Conservation (phyloP, 768 basidiomycete species). For the Leccinum disarticulatum region DNA sequence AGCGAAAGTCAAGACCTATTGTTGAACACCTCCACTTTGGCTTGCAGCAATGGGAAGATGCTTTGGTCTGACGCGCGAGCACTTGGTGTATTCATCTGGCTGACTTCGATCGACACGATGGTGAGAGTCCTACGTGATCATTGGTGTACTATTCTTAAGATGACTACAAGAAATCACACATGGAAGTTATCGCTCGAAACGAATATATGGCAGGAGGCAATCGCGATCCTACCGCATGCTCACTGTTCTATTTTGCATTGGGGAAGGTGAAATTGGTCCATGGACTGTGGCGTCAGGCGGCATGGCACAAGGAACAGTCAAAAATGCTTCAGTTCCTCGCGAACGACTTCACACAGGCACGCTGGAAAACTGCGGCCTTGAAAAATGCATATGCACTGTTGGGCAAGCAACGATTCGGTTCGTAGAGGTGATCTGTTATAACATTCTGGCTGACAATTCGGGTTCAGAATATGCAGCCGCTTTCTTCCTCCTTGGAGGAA, state of each 20-base stretch:
- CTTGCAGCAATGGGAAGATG: constrained; percentile 85
- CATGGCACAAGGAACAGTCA: constrained; percentile 87
- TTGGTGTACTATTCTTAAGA: constrained; percentile 1
- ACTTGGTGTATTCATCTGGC: constrained; percentile 86
- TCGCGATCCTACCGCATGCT: constrained; percentile 87
- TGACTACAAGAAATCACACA: constrained; percentile 62
- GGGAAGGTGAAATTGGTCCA: constrained; percentile 91
- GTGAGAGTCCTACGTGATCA: constrained; percentile 44
- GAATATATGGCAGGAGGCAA: constrained; percentile 87
- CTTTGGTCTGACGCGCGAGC: constrained; percentile 86
- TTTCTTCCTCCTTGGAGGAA: constrained; percentile 91
- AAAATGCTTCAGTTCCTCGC: constrained; percentile 89
- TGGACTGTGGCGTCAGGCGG: constrained; percentile 93
- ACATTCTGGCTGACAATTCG: constrained; percentile 4
- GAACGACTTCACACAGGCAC: constrained; percentile 81
- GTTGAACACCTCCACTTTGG: constrained; percentile 62
- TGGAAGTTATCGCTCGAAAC: constrained; percentile 89
- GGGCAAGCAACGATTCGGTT: constrained; percentile 89
- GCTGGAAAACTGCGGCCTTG: constrained; percentile 90
- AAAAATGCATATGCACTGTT: constrained; percentile 96
- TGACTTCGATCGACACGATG: constrained; percentile 74
- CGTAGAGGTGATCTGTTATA: constrained; percentile 24
- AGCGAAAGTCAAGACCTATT: constrained; percentile 92
- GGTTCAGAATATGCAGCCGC: constrained; percentile 94
- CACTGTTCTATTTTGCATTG: constrained; percentile 91